These are phyloP conservation scores for Colletotrichum acutatum DNA, from an alignment of 2,329 filamentous ascomycete species.

Conservation along the genomic window DNA sequence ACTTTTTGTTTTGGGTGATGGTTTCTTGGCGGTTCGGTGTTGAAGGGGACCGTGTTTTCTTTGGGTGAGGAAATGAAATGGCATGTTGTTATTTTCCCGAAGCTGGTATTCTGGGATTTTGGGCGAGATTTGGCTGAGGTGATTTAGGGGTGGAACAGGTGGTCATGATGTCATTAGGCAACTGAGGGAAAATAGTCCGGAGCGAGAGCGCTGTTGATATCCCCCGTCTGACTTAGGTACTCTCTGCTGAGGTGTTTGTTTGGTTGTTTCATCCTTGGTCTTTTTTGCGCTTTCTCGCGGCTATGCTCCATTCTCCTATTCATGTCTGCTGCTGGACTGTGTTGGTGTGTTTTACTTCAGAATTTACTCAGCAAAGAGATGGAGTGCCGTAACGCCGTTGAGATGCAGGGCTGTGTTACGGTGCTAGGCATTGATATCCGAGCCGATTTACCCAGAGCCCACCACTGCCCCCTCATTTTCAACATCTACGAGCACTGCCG, in stretches of 20 bases:
- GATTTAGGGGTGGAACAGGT: slow-evolving; percentile 13
- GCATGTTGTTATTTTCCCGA: not conserved
- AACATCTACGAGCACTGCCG: not conserved
- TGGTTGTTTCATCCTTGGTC: not conserved
- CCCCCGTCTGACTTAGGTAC: not conserved
- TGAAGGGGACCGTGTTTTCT: not conserved
- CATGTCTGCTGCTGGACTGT: not conserved
- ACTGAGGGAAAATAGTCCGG: slow-evolving; percentile 7
- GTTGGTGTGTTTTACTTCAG: not conserved
- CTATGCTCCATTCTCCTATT: not conserved
- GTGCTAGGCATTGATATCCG: slow-evolving; percentile 8
- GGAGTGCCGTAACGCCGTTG: not conserved
- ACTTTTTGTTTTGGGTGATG: not conserved
- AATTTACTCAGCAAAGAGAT: not conserved
- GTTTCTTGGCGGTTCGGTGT: not conserved
- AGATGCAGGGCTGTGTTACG: not conserved
- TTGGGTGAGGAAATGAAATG: not conserved
- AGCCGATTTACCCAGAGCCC: slow-evolving; percentile 16
- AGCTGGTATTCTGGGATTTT: slow-evolving; percentile 4
- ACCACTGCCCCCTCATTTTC: not conserved
- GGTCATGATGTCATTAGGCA: slow-evolving; percentile 27
- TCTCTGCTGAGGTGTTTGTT: not conserved
- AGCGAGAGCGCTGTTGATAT: not conserved
- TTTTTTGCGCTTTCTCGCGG: not conserved
- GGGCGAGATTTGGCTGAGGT: slow-evolving; percentile 8